A percentile compares a stretch with the other conserved stretches of the same genome.
phyloP scores from a whole-genome alignment of 345 rosid genomes.

The Geranium brycei region DNA sequence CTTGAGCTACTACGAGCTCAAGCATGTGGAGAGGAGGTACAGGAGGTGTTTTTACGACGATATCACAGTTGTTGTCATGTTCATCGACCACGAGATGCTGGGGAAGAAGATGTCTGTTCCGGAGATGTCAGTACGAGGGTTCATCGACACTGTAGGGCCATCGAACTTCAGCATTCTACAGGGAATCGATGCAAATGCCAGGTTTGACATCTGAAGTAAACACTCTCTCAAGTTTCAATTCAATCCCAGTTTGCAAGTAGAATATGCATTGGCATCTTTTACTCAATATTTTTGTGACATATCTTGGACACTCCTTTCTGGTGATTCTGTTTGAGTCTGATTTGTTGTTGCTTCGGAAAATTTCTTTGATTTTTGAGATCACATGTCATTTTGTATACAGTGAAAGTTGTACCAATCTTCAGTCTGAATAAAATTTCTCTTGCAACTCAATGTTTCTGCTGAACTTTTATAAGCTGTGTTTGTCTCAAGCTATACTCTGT shows the following conservation, averaged over 20 bases:
- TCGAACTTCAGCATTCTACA: conserved; percentile 47
- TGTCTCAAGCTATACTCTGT: no score
- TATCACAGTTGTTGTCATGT: conserved; percentile 76
- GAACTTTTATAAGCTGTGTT: no score
- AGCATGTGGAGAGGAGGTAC: conserved; percentile 43
- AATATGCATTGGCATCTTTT: not conserved
- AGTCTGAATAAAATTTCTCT: not conserved
- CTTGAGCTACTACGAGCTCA: conserved; percentile 56
- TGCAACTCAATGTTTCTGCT: not conserved
- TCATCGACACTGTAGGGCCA: conserved; percentile 45
- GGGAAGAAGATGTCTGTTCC: conserved; percentile 31
- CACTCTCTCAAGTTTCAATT: not conserved
- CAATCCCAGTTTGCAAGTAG: no score
- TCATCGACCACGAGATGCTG: conserved; percentile 48
- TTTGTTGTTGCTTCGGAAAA: not conserved
- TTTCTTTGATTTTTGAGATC: not conserved
- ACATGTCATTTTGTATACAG: not conserved
- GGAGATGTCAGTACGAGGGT: conserved; percentile 58
- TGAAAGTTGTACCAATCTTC: not conserved
- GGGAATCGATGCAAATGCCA: conserved; percentile 20
- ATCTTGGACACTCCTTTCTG: not conserved
- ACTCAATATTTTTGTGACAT: not conserved
- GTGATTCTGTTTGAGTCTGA: not conserved
- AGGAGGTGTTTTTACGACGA: conserved; percentile 75
- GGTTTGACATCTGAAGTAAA: conserved; percentile 13